Conservation (phyloP, 2,329 filamentous ascomycete genomes). For the Ophiostoma sp. region DNA sequence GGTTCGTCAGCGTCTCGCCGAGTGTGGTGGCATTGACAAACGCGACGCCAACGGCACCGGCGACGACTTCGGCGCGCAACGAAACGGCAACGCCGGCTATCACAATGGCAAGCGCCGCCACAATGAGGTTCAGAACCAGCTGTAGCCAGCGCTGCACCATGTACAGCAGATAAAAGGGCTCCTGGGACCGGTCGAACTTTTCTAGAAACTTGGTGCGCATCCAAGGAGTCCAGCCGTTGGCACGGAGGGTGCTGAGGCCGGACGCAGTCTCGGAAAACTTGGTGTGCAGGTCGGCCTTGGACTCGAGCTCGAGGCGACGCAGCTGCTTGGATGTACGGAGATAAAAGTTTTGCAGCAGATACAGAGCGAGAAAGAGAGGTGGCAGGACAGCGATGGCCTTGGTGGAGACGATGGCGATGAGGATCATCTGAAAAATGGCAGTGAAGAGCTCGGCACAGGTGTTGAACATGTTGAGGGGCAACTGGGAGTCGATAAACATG, state of each 20-base stretch:
- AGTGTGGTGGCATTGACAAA: constrained; percentile 32
- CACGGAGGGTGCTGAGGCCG: constrained; percentile 47
- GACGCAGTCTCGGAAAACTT: constrained; percentile 44
- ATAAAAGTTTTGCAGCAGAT: constrained; percentile 46
- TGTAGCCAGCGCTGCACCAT: constrained; percentile 53
- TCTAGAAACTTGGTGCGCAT: constrained; percentile 42
- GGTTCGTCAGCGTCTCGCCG: constrained; percentile 26
- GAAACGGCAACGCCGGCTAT: constrained; percentile 36
- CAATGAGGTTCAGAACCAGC: constrained; percentile 37
- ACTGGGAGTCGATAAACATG: constrained; percentile 18
- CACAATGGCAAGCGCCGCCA: constrained; percentile 36
- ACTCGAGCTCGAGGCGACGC: background rate
- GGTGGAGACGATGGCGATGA: constrained; percentile 30
- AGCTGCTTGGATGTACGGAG: constrained; percentile 47
- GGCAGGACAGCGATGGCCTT: constrained; percentile 33
- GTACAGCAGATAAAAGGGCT: constrained; percentile 53
- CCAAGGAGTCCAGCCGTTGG: constrained; percentile 49
- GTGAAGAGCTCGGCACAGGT: constrained; percentile 14
- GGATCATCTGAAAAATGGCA: background rate
- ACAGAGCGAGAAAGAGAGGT: constrained; percentile 38
- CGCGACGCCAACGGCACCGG: constrained; percentile 34
- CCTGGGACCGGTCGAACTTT: constrained; percentile 50
- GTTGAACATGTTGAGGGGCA: constrained; percentile 19
- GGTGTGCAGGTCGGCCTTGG: constrained; percentile 7
- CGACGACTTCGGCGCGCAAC: constrained; percentile 32